Evolutionary conservation across 768 basidiomycete species (phyloP).

Genomic region (Exidia glandulosa): DNA sequence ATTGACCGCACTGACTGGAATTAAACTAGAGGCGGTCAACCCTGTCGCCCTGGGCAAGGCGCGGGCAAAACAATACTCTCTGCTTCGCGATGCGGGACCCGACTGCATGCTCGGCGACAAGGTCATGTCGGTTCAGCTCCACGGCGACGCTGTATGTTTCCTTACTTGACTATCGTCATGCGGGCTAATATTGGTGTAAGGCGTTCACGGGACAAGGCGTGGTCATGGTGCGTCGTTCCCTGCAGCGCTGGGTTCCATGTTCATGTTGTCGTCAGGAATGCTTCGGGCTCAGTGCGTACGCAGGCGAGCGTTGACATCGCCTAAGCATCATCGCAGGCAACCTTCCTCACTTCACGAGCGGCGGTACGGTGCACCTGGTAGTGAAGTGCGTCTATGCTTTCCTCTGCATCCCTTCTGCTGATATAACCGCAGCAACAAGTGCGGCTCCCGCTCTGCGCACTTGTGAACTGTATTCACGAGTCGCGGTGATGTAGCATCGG

Average conservation of each 20-base stretch:
- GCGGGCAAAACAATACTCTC: slow-evolving; percentile 78
- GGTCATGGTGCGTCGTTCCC: slow-evolving; percentile 56
- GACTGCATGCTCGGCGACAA: slow-evolving; percentile 43
- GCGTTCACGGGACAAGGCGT: slow-evolving; percentile 87
- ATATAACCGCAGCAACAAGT: slow-evolving; percentile 19
- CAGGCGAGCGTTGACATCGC: neutral
- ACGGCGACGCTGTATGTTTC: slow-evolving; percentile 56
- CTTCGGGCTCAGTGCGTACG: neutral
- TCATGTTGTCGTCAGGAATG: neutral
- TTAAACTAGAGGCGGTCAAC: slow-evolving; percentile 62
- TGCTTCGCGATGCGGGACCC: slow-evolving; percentile 49
- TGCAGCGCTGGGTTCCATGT: neutral
- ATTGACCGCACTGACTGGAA: neutral
- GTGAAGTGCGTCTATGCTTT: slow-evolving; percentile 57
- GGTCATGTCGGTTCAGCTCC: slow-evolving; percentile 83
- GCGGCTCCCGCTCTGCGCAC: neutral
- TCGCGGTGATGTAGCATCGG: slow-evolving; percentile 53
- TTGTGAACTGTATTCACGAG: neutral
- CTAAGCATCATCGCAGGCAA: slow-evolving; percentile 39
- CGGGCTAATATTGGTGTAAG: neutral
- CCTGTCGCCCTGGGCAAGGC: slow-evolving; percentile 84
- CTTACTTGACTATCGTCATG: neutral
- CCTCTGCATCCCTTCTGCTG: neutral
- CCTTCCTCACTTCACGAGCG: slow-evolving; percentile 83
- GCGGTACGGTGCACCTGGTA: slow-evolving; percentile 82